A percentile compares a stretch with the other conserved stretches of the same genome.
Evolutionary conservation across 1,139 yeast species (phyloP).

Genomic region (Candida albicans): DNA sequence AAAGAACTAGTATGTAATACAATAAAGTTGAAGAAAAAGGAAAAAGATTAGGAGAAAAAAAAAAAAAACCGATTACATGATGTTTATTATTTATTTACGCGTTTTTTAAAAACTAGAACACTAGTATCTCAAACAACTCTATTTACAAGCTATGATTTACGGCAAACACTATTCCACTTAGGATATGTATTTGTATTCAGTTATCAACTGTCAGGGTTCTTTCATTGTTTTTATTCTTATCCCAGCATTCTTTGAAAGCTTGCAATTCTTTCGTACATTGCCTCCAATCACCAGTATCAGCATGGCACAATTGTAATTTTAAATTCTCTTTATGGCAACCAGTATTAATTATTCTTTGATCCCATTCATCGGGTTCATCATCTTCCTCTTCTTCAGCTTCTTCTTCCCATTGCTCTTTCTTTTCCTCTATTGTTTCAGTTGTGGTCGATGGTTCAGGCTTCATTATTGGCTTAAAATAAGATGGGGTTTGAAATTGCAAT

Average conservation of each 20-base stretch:
- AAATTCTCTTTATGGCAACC: slow-evolving; percentile 75
- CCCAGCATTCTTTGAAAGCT: slow-evolving; percentile 72
- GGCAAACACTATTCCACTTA: no score
- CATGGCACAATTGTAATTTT: slow-evolving; percentile 69
- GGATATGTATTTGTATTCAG: slow-evolving; percentile 10
- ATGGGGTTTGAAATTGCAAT: background rate
- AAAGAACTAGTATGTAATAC: no score
- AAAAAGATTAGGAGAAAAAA: no score
- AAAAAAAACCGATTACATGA: no score
- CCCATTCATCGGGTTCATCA: slow-evolving; percentile 76
- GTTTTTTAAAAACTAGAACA: no score
- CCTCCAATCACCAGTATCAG: slow-evolving; percentile 81
- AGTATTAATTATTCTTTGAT: slow-evolving; percentile 65
- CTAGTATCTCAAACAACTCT: no score
- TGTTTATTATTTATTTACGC: no score
- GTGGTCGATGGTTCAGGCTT: slow-evolving; percentile 4
- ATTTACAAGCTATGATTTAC: no score
- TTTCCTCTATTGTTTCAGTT: background rate
- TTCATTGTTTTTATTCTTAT: slow-evolving; percentile 51
- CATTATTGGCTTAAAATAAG: background rate
- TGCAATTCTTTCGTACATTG: slow-evolving; percentile 66
- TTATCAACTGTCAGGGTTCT: slow-evolving; percentile 53
- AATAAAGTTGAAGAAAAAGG: no score
- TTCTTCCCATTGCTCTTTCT: no score
- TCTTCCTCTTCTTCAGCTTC: slow-evolving; percentile 27